Percentiles rank a stretch among this genome's conserved stretches.
These are phyloP conservation scores for Austroboletus festivus DNA, from an alignment of 768 basidiomycete genomes.

Conservation along the genomic window DNA sequence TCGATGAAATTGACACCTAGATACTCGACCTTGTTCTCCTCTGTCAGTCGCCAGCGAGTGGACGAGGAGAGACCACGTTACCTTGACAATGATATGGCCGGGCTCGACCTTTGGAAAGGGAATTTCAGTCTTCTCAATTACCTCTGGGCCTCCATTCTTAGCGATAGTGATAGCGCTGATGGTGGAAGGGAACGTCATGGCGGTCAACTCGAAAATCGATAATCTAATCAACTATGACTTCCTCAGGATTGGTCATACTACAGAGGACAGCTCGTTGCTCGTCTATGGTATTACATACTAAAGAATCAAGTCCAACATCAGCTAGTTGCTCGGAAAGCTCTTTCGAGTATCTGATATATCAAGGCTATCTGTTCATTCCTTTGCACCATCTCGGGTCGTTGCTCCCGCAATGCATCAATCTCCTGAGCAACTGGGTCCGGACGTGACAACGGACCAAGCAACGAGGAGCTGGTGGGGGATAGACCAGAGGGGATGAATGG, in stretches of 20 bases:
- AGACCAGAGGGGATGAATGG: constrained; percentile 23
- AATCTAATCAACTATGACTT: too few species aligned
- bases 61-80: constrained; percentile 1
- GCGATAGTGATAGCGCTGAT: constrained; percentile 72
- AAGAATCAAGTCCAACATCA: background rate
- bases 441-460: constrained; percentile 55
- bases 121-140: constrained; percentile 63
- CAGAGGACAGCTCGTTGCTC: too few species aligned
- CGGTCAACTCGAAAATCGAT: too few species aligned
- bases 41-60: background rate
- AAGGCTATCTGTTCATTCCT: constrained; percentile 59
- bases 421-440: constrained; percentile 62
- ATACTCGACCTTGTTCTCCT: constrained; percentile 55
- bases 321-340: constrained; percentile 20
- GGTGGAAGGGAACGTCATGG: constrained; percentile 55
- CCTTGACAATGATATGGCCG: constrained; percentile 52
- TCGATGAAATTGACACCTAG: constrained; percentile 87
- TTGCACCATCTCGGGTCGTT: constrained; percentile 81
- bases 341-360: constrained; percentile 58
- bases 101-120: constrained; percentile 64
- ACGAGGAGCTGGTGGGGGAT: constrained; percentile 40
- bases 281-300: background rate
- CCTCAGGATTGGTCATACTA: too few species aligned
- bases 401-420: constrained; percentile 76
- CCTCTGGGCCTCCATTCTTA: constrained; percentile 73